These are phyloP conservation scores for Pneumocystis canis DNA, from an alignment of 1,139 yeast species.

Conservation along the genomic window DNA sequence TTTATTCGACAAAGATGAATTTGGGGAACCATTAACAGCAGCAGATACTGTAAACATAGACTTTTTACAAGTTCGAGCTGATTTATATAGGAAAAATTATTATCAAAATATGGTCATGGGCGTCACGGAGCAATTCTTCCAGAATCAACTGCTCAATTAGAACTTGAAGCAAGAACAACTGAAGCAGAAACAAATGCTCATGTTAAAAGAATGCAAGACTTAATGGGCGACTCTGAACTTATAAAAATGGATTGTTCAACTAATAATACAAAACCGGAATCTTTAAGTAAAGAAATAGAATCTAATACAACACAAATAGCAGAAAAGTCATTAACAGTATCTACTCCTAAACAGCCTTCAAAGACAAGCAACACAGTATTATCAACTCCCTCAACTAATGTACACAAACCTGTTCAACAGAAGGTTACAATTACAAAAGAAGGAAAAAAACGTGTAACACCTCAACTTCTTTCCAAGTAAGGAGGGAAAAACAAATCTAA, in stretches of 20 bases:
- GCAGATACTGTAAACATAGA: slow-evolving; percentile 37
- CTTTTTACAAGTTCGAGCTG: background rate
- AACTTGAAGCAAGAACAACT: slow-evolving; percentile 50
- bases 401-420: slow-evolving; percentile 24
- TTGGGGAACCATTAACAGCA: slow-evolving; percentile 55
- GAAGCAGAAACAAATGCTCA: slow-evolving; percentile 17
- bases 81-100: slow-evolving; percentile 31
- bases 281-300: slow-evolving; percentile 14
- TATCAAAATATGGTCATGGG: slow-evolving; percentile 78
- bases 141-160: slow-evolving; percentile 67
- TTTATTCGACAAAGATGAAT: slow-evolving; percentile 50
- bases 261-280: slow-evolving; percentile 18
- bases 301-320: slow-evolving; percentile 5
- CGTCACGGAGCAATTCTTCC: slow-evolving; percentile 73
- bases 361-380: background rate
- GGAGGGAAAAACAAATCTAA: background rate
- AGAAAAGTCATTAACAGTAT: slow-evolving; percentile 3
- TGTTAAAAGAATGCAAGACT: slow-evolving; percentile 27
- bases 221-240: slow-evolving; percentile 25
- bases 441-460: slow-evolving; percentile 80
- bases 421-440: slow-evolving; percentile 51
- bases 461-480: slow-evolving; percentile 39
- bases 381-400: slow-evolving; percentile 1
- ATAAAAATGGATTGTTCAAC: slow-evolving; percentile 7
- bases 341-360: background rate